Conservation (phyloP, 257 asterid genomes). For the Oldenlandia corymbosa region DNA sequence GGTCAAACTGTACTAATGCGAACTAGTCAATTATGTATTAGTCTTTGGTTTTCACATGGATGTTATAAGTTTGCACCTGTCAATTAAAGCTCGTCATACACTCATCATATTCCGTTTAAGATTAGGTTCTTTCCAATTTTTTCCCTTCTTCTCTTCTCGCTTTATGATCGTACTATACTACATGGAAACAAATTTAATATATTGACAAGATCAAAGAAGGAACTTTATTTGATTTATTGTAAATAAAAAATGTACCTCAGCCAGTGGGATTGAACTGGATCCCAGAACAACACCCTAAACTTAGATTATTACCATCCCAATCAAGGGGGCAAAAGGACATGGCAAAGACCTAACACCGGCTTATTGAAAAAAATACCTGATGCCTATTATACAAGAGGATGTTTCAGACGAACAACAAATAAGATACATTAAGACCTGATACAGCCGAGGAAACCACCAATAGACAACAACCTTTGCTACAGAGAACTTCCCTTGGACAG, state of each 20-base stretch:
- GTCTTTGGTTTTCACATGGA: too few species aligned
- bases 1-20: conserved; percentile 10
- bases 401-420: neutral
- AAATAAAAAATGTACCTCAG: neutral
- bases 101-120: too few species aligned
- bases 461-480: neutral
- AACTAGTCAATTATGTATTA: too few species aligned
- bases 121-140: too few species aligned
- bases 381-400: neutral
- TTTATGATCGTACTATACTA: too few species aligned
- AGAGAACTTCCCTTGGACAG: neutral
- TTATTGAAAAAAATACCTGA: neutral
- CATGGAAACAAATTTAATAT: too few species aligned
- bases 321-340: neutral
- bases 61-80: too few species aligned
- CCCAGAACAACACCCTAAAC: neutral
- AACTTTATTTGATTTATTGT: neutral
- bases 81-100: too few species aligned
- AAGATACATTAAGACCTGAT: neutral
- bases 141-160: neutral
- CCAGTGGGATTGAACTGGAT: neutral
- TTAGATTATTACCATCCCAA: neutral
- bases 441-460: neutral
- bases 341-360: neutral
- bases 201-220: too few species aligned